Percentiles rank a stretch among this genome's conserved stretches.
phyloP scores from a whole-genome alignment of 805 yeast genomes.

The Lipomyces kockii region DNA sequence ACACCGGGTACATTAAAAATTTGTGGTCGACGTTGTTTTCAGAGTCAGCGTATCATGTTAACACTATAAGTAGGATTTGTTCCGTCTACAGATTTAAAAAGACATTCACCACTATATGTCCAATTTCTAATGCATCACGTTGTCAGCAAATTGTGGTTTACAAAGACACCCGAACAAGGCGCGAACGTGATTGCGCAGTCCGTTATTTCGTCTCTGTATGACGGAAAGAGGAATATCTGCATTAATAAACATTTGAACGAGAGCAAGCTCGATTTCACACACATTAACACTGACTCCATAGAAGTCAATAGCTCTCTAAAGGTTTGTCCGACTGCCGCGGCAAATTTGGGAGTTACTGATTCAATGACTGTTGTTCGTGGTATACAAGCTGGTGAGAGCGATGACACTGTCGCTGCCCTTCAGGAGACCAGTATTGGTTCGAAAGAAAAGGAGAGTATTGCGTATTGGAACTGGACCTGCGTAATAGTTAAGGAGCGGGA shows the following conservation, averaged over 20 bases:
- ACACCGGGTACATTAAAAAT: constrained; percentile 14
- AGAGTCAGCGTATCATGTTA: not conserved
- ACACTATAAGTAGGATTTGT: constrained; percentile 5
- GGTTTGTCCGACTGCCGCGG: not conserved
- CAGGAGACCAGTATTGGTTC: not conserved
- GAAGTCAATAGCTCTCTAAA: not conserved
- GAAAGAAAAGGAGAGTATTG: constrained; percentile 1
- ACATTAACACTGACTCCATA: constrained; percentile 14
- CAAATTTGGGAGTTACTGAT: not conserved
- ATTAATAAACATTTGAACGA: constrained; percentile 16
- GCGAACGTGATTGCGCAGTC: constrained; percentile 21
- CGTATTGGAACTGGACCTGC: constrained; percentile 36
- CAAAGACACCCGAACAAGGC: constrained; percentile 20
- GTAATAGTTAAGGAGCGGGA: constrained; percentile 23
- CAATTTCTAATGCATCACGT: constrained; percentile 10
- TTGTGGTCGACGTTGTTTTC: not conserved
- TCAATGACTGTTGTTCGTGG: not conserved
- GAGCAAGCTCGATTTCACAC: constrained; percentile 8
- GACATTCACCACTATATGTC: not conserved
- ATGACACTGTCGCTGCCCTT: not conserved
- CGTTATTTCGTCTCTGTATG: constrained; percentile 14
- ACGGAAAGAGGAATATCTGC: constrained; percentile 17
- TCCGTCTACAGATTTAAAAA: constrained; percentile 1
- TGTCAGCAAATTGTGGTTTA: constrained; percentile 19
- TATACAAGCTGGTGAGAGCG: not conserved